Conservation (phyloP, 1,284 basidiomycete genomes). For the Amylostereum areolatum region DNA sequence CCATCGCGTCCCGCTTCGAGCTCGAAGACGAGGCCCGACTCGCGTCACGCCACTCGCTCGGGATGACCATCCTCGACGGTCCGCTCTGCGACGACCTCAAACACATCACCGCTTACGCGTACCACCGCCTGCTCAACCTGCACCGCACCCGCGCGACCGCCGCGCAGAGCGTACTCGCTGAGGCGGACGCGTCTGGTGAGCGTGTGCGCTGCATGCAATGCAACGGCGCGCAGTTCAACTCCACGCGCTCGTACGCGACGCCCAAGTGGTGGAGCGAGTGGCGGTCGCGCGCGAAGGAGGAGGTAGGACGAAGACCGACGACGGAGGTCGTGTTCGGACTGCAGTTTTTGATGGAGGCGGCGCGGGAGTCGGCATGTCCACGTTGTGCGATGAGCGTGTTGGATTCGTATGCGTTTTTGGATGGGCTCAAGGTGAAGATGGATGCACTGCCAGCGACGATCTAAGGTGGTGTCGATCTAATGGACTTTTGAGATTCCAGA, state of each 20-base stretch:
- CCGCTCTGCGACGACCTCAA: conserved; percentile 59
- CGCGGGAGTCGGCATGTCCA: conserved; percentile 42
- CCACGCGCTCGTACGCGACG: conserved; percentile 28
- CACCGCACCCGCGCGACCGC: conserved; percentile 47
- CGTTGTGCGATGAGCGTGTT: conserved; percentile 60
- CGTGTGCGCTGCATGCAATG: conserved; percentile 63
- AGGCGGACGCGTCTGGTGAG: conserved; percentile 24
- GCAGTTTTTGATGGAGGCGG: conserved; percentile 50
- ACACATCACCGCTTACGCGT: conserved; percentile 57
- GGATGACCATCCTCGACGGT: conserved; percentile 43
- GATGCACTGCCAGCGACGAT: conserved; percentile 56
- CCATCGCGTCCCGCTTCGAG: conserved; percentile 61
- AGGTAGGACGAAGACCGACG: conserved; percentile 49
- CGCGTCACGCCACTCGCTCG: conserved; percentile 49
- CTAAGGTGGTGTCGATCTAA: too few species aligned
- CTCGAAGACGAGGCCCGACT: conserved; percentile 38
- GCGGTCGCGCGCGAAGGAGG: conserved; percentile 45
- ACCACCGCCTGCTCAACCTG: conserved; percentile 56
- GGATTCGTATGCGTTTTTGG: conserved; percentile 50
- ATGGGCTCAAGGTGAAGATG: conserved; percentile 47
- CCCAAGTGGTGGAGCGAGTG: conserved; percentile 69
- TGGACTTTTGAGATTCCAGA: too few species aligned
- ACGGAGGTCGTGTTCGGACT: conserved; percentile 55
- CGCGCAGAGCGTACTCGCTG: conserved; percentile 38
- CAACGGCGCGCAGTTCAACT: conserved; percentile 34